phyloP scores from a whole-genome alignment of 495 filamentous ascomycete genomes.

The Penicillium taxi region DNA sequence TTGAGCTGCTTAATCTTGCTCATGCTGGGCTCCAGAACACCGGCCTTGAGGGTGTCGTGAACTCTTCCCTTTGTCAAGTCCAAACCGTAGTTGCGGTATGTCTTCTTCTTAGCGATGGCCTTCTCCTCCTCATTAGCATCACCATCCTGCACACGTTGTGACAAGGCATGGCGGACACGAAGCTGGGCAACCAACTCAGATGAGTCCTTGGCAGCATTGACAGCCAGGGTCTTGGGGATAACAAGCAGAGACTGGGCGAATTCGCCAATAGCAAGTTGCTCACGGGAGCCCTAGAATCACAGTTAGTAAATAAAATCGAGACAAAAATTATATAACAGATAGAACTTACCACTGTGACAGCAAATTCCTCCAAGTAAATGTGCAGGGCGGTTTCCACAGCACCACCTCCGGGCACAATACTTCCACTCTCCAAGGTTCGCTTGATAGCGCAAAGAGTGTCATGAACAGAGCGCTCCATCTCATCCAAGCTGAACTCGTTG shows the following conservation, averaged over 20 bases:
- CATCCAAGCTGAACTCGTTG: slow-evolving; percentile 95
- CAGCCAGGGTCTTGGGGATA: slow-evolving; percentile 92
- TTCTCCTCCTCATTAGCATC: slow-evolving; percentile 81
- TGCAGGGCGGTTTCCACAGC: slow-evolving; percentile 98
- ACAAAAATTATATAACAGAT: background rate
- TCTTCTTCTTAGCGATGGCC: slow-evolving; percentile 82
- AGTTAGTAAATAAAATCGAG: slow-evolving; percentile 14
- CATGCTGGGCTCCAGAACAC: slow-evolving; percentile 93
- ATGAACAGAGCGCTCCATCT: slow-evolving; percentile 98
- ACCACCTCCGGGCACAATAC: slow-evolving; percentile 91
- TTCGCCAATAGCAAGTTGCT: slow-evolving; percentile 96
- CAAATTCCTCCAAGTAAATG: slow-evolving; percentile 99
- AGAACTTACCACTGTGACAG: slow-evolving; percentile 75
- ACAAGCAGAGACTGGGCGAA: slow-evolving; percentile 91
- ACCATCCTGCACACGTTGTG: slow-evolving; percentile 78
- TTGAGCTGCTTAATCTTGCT: slow-evolving; percentile 98
- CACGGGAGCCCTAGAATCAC: slow-evolving; percentile 65
- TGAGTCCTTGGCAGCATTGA: slow-evolving; percentile 94
- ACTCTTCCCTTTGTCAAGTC: slow-evolving; percentile 87
- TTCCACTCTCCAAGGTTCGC: slow-evolving; percentile 91
- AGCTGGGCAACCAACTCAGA: slow-evolving; percentile 93
- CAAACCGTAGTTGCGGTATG: slow-evolving; percentile 95
- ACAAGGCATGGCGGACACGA: slow-evolving; percentile 87
- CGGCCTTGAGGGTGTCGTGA: slow-evolving; percentile 86
- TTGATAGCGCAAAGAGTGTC: slow-evolving; percentile 96